These are phyloP conservation scores for Candida argentea DNA, from an alignment of 805 yeast genomes.

Conservation along the genomic window DNA sequence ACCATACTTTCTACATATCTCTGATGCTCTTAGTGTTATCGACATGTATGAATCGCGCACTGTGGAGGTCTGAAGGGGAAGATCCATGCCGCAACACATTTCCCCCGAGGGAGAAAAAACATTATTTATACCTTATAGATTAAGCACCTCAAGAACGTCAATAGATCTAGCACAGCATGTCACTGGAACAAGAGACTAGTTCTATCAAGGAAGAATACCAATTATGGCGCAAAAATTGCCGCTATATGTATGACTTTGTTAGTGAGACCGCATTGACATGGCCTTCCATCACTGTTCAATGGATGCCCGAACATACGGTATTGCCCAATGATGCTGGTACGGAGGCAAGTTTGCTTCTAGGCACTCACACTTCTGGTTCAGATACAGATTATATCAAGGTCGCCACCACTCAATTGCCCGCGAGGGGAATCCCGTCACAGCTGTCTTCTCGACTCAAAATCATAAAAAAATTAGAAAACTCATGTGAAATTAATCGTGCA, in stretches of 20 bases:
- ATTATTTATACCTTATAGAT: too few relatives aligned
- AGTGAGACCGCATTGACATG: slow-evolving; percentile 71
- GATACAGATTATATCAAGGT: slow-evolving; percentile 58
- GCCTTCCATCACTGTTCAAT: slow-evolving; percentile 75
- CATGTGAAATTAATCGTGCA: slow-evolving; percentile 63
- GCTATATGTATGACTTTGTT: slow-evolving; percentile 74
- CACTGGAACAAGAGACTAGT: slow-evolving; percentile 25
- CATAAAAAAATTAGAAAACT: slow-evolving; percentile 48
- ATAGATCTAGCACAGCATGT: slow-evolving; percentile 2
- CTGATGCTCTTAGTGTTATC: slow-evolving; percentile 29
- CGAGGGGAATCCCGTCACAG: slow-evolving; percentile 13
- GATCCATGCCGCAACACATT: too few relatives aligned
- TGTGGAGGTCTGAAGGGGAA: too few relatives aligned
- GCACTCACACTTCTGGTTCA: slow-evolving; percentile 67
- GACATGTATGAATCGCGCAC: slow-evolving; percentile 21
- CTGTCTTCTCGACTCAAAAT: slow-evolving; percentile 45
- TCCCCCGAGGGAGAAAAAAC: too few relatives aligned
- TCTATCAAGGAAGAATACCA: slow-evolving; percentile 59
- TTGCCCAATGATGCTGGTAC: slow-evolving; percentile 18
- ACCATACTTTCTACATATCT: slow-evolving; percentile 28
- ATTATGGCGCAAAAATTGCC: slow-evolving; percentile 73
- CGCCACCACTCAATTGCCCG: slow-evolving; percentile 51
- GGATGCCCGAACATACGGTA: slow-evolving; percentile 44
- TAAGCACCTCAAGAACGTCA: too few relatives aligned
- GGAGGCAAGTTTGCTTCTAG: slow-evolving; percentile 47